These are phyloP conservation scores for Candida nonsorbophila DNA, from an alignment of 805 yeast genomes.

Conservation along the genomic window DNA sequence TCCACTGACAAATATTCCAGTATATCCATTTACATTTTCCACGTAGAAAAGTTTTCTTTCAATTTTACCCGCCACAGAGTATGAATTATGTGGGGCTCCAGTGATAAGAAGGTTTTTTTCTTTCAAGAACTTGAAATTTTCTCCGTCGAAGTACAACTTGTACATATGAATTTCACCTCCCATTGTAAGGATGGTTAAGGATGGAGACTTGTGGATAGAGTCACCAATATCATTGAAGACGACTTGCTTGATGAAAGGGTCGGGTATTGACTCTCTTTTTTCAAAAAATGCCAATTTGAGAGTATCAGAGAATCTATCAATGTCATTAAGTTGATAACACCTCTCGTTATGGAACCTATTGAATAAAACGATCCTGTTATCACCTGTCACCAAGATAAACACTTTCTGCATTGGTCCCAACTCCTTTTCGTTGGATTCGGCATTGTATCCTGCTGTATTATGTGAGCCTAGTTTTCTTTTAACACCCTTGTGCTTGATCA, in stretches of 20 bases:
- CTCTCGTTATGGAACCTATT: slow-evolving; percentile 49
- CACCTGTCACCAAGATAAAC: slow-evolving; percentile 70
- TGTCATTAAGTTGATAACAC: slow-evolving; percentile 47
- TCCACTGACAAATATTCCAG: slow-evolving; percentile 69
- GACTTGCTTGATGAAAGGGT: slow-evolving; percentile 67
- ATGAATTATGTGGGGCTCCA: slow-evolving; percentile 80
- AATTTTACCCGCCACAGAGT: slow-evolving; percentile 58
- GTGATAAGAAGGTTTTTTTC: slow-evolving; percentile 46
- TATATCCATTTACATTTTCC: slow-evolving; percentile 51
- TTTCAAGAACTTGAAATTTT: slow-evolving; percentile 35
- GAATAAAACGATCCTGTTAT: slow-evolving; percentile 65
- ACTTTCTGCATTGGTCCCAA: slow-evolving; percentile 29
- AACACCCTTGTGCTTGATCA: slow-evolving; percentile 18
- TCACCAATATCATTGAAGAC: slow-evolving; percentile 67
- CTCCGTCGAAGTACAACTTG: slow-evolving; percentile 48
- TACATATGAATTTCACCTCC: slow-evolving; percentile 78
- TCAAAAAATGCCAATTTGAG: slow-evolving; percentile 44
- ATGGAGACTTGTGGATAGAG: slow-evolving; percentile 46
- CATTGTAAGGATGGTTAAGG: slow-evolving; percentile 64
- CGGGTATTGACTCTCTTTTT: slow-evolving; percentile 52
- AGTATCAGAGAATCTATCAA: slow-evolving; percentile 41
- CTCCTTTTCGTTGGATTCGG: slow-evolving; percentile 3
- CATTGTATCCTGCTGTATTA: slow-evolving; percentile 3
- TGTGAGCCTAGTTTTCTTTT: slow-evolving; percentile 22
- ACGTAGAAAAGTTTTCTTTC: slow-evolving; percentile 65